A percentile compares a stretch with the other conserved stretches of the same genome.
Conservation (phyloP, 768 basidiomycete species). For the Tylopilus balloui region DNA sequence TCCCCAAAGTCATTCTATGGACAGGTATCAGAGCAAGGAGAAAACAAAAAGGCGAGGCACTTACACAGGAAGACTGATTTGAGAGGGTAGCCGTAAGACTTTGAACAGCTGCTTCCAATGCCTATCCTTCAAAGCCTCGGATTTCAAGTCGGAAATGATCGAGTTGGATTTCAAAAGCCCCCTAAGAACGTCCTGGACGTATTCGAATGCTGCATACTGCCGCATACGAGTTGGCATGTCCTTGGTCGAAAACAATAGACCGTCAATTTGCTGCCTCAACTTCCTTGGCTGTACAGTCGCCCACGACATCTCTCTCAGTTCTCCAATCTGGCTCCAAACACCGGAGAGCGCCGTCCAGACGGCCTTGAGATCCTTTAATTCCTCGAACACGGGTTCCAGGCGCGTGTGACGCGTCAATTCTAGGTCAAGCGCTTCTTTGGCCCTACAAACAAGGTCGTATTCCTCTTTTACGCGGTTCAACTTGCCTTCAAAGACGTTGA, state of each 20-base stretch:
- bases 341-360: slow-evolving; percentile 99
- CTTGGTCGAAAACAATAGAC: slow-evolving; percentile 87
- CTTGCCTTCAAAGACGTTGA: slow-evolving; percentile 92
- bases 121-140: slow-evolving; percentile 93
- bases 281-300: slow-evolving; percentile 92
- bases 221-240: slow-evolving; percentile 99
- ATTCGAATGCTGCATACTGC: slow-evolving; percentile 98
- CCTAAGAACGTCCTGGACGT: slow-evolving; percentile 87
- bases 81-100: slow-evolving; percentile 65
- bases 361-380: slow-evolving; percentile 91
- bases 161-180: slow-evolving; percentile 85
- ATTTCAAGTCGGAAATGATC: slow-evolving; percentile 90
- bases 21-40: slow-evolving; percentile 3
- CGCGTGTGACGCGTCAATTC: slow-evolving; percentile 87
- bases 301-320: slow-evolving; percentile 87
- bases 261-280: slow-evolving; percentile 88
- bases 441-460: slow-evolving; percentile 90
- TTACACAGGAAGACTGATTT: slow-evolving; percentile 73
- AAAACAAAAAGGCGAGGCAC: slow-evolving; percentile 24
- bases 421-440: slow-evolving; percentile 95
- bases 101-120: slow-evolving; percentile 99
- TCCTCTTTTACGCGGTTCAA: slow-evolving; percentile 88
- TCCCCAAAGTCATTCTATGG: slow-evolving; percentile 85
- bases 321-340: slow-evolving; percentile 90
- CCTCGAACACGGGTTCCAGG: slow-evolving; percentile 91